phyloP scores from a whole-genome alignment of 306 rosid species.

The Pueraria montana region DNA sequence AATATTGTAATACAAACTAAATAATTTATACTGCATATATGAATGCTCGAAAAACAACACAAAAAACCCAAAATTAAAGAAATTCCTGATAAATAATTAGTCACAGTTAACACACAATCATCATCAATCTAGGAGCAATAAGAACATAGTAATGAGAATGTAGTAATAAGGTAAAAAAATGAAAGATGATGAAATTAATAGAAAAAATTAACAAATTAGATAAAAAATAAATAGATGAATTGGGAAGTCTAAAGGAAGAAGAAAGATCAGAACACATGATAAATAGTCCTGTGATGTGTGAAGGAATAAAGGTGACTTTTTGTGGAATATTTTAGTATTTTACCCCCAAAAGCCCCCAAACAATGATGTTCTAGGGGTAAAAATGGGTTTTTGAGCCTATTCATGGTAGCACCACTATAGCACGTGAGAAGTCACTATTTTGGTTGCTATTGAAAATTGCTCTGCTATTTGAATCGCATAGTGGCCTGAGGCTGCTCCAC shows the following conservation, averaged over 20 bases:
- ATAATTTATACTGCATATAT: neutral
- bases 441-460: neutral
- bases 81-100: neutral
- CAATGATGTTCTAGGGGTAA: neutral
- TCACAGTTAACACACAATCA: neutral
- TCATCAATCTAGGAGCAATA: neutral
- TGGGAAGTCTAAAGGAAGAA: neutral
- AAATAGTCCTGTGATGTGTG: too few species aligned
- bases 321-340: neutral
- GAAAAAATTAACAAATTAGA: neutral
- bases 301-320: neutral
- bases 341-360: neutral
- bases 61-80: neutral
- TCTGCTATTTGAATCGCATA: too few species aligned
- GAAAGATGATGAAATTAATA: neutral
- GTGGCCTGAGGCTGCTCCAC: too few species aligned
- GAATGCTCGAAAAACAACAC: neutral
- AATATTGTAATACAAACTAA: neutral
- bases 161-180: neutral
- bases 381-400: neutral
- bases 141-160: neutral
- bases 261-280: neutral
- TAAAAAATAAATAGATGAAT: neutral
- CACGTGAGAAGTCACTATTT: neutral
- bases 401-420: neutral